Percentiles rank a stretch among this genome's conserved stretches.
Conservation (phyloP, 192 early-diverging fungal genomes). For the Backusella mclennaniae region DNA sequence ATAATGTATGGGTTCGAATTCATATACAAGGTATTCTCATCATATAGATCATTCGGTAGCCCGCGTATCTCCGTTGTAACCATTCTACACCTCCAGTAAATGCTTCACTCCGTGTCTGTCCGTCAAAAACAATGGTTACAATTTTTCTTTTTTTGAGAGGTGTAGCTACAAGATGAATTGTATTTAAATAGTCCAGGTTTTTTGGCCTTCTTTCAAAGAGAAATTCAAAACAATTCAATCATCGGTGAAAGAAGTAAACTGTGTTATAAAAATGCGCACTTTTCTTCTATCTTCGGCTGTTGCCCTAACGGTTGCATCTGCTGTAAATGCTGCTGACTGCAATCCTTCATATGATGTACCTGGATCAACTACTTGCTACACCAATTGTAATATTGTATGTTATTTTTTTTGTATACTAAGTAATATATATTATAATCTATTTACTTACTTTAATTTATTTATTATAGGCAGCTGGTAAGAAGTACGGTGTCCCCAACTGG, state of each 20-base stretch:
- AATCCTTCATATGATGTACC: constrained; percentile 9
- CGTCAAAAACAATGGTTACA: not conserved
- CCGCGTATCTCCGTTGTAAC: not conserved
- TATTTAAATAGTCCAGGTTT: not conserved
- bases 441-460: not conserved
- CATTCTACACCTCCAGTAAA: not conserved
- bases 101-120: not conserved
- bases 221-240: not conserved
- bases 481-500: not conserved
- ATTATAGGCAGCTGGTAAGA: constrained; percentile 21
- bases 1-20: not conserved
- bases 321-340: not conserved
- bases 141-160: not conserved
- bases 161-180: not conserved
- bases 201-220: not conserved
- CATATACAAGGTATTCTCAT: not conserved
- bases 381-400: constrained; percentile 6
- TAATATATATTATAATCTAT: not conserved
- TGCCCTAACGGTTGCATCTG: not conserved
- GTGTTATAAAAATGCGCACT: constrained; percentile 4
- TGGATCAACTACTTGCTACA: not conserved
- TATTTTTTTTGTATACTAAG: not conserved
- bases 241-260: not conserved
- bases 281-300: not conserved
- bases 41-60: not conserved